Base-by-base conservation (phyloP, 106 monocot species). In the Apostasia ramifera region DNA sequence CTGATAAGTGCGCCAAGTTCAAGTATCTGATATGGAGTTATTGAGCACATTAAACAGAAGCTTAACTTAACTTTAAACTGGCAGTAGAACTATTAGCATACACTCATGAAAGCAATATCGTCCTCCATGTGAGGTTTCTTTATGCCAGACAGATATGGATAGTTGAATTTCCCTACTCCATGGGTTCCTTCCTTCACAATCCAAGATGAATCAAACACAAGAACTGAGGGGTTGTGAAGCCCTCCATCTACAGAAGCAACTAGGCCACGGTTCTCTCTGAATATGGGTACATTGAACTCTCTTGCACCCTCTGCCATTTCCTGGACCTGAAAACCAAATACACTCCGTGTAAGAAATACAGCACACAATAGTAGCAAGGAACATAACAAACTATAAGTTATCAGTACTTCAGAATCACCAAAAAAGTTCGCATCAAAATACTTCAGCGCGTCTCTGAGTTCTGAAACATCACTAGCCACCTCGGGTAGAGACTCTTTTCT, bases 71-170 rank as follows among this genome's bases (percentile, higher is more conserved):
- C 10, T 15, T 55, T 53, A 68, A 67, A 66, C 40, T 40, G 40
- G 5, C 26, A 15, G 43, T 47, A 37, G 49, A 47, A 3, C 44
- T 61, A 42, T 41, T 40, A 10, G 76, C 81, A 55, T 77, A 95
- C 94, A 70, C 78, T 70, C 94, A 95, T 91, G 71, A 88, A 95
- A 15, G 94, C 86, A 72, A 95, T 86, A 77, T 95, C 91, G 46
- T 88, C 94, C 69, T 95, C 86, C 1, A 57, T 78, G 54, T 38
- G 79, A 50, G 94, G 88, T 66, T 76, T 83, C 55, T 82, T 42
- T 5, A 88, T 69, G 57, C 40, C 68, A 59, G 67, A 65, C 0
- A 77, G 49, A 73, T 45, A 15, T 63, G 91, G 91, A 78, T 91
- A 91, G 15, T 77, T 76, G 68, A 95, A 91, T 64, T 76, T 84